phyloP scores from a whole-genome alignment of 768 basidiomycete species.

The Boletus speciosus region DNA sequence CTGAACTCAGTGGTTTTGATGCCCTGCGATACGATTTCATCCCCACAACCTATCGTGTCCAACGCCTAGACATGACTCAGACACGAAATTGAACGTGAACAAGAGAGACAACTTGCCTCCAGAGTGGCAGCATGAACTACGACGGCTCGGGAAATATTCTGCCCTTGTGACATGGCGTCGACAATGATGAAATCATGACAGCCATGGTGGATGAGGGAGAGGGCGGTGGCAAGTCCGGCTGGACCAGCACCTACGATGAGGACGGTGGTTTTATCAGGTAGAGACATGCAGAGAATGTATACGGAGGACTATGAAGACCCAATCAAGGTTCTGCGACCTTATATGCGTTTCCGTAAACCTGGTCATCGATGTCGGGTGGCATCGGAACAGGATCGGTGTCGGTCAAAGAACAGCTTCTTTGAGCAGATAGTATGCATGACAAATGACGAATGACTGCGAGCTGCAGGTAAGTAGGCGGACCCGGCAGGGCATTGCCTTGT shows the following conservation, averaged over 20 bases:
- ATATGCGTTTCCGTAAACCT: not conserved
- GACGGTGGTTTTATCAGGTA: conserved; percentile 37
- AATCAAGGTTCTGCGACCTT: not conserved
- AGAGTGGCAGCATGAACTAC: conserved; percentile 50
- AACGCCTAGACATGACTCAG: conserved; percentile 41
- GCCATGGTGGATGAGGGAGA: conserved; percentile 42
- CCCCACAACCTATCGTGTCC: conserved; percentile 41
- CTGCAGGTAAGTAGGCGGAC: too few species aligned
- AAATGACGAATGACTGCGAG: not conserved
- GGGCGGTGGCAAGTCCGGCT: conserved; percentile 43
- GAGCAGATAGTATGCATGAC: not conserved
- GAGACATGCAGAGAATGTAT: conserved; percentile 12
- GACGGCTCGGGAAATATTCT: conserved; percentile 42
- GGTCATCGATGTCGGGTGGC: not conserved
- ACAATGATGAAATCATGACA: conserved; percentile 42
- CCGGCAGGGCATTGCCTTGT: not conserved
- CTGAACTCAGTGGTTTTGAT: conserved; percentile 27
- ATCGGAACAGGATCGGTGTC: not conserved
- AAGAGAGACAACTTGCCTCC: conserved; percentile 35
- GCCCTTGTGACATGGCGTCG: conserved; percentile 33
- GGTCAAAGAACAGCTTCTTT: not conserved
- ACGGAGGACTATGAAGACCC: not conserved
- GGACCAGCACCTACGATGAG: conserved; percentile 54
- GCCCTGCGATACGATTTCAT: conserved; percentile 36
- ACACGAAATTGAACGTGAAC: conserved; percentile 12